A percentile compares a stretch with the other conserved stretches of the same genome.
Conservation (phyloP, 768 basidiomycete species). For the Hortiboletus campestris region DNA sequence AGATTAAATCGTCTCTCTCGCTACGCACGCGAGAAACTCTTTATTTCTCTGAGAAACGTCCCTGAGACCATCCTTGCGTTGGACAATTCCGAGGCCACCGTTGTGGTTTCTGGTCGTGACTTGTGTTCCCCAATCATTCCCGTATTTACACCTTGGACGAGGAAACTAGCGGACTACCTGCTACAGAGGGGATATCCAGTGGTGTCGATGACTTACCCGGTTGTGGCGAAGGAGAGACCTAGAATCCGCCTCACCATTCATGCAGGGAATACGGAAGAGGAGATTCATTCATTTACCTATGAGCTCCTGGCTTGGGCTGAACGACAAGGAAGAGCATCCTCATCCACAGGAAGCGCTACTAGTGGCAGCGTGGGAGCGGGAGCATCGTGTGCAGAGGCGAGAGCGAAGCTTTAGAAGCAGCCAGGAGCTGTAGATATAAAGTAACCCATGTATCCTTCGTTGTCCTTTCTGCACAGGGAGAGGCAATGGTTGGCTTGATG, state of each 20-base stretch:
- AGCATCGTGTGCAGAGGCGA: not conserved
- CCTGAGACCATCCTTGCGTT: slow-evolving; percentile 9
- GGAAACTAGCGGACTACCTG: slow-evolving; percentile 9
- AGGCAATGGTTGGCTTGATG: too few species aligned
- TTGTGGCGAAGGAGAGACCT: slow-evolving; percentile 3
- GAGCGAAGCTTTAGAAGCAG: slow-evolving; percentile 12
- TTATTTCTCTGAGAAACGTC: slow-evolving; percentile 1
- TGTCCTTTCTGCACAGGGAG: too few species aligned
- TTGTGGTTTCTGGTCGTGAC: not conserved
- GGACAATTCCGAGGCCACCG: not conserved
- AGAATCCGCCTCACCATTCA: slow-evolving; percentile 21
- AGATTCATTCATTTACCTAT: slow-evolving; percentile 15
- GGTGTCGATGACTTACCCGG: slow-evolving; percentile 4
- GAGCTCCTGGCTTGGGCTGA: slow-evolving; percentile 15
- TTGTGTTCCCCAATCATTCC: slow-evolving; percentile 22
- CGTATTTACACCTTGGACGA: slow-evolving; percentile 8
- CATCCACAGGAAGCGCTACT: not conserved
- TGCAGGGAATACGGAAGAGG: slow-evolving; percentile 18
- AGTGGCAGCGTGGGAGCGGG: not conserved
- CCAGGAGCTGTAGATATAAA: not conserved
- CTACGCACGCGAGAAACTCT: slow-evolving; percentile 14
- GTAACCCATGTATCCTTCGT: too few species aligned
- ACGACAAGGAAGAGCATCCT: not conserved
- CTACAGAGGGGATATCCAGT: slow-evolving; percentile 16
- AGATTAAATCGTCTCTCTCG: not conserved